Evolutionary conservation across 2,329 filamentous ascomycete genomes (phyloP).

Genomic region (Aspergillus aculeatinus): DNA sequence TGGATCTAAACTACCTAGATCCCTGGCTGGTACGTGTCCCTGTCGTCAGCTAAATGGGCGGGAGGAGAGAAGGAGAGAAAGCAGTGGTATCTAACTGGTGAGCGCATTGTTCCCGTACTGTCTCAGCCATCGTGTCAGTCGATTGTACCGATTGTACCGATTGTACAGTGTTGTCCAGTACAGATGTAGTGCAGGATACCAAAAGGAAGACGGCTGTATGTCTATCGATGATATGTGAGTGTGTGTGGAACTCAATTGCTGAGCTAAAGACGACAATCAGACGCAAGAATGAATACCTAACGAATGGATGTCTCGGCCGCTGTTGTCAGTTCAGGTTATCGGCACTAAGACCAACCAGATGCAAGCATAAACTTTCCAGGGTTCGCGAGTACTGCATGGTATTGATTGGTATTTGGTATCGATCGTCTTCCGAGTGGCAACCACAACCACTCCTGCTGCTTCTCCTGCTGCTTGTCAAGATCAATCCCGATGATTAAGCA

Average conservation of each 20-base stretch:
- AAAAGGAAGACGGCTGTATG: background rate
- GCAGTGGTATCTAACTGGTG: background rate
- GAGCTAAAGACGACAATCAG: too few relatives aligned
- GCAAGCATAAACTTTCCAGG: constrained; percentile 11
- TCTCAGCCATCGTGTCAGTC: too few relatives aligned
- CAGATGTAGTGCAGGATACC: background rate
- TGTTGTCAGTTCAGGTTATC: background rate
- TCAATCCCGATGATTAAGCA: constrained; percentile 3
- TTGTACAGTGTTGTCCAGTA: too few relatives aligned
- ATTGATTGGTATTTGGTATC: constrained; percentile 12
- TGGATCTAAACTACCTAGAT: constrained; percentile 17
- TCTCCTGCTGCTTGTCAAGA: constrained; percentile 8
- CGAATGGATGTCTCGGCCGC: too few relatives aligned
- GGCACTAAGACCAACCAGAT: background rate
- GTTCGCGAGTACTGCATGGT: constrained; percentile 6
- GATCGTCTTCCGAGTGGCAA: constrained; percentile 14
- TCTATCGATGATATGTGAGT: too few relatives aligned
- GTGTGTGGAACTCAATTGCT: background rate
- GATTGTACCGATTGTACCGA: too few relatives aligned
- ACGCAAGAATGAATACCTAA: too few relatives aligned
- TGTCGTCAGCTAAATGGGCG: constrained; percentile 20
- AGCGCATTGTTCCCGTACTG: too few relatives aligned
- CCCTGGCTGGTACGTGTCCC: constrained; percentile 21
- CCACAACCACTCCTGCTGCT: background rate
- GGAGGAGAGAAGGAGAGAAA: background rate